phyloP scores from a whole-genome alignment of 371 early-diverging fungal species.

The Chytridium lagenaria region DNA sequence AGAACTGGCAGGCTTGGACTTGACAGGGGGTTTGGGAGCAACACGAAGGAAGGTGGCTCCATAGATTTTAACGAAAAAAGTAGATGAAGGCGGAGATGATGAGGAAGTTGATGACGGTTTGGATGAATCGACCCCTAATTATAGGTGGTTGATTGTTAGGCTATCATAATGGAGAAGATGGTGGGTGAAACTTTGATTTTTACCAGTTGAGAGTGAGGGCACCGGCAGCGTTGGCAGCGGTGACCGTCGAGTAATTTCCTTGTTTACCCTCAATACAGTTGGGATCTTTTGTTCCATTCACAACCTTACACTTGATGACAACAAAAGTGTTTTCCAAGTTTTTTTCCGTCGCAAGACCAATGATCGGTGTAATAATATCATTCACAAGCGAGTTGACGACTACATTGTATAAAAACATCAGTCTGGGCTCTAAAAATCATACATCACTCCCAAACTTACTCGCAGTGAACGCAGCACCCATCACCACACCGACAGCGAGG shows the following conservation, averaged over 20 bases:
- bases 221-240: constrained; percentile 22
- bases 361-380: constrained; percentile 46
- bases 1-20: constrained; percentile 25
- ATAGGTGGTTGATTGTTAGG: background rate
- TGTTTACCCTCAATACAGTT: background rate
- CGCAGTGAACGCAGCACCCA: constrained; percentile 59
- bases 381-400: constrained; percentile 46
- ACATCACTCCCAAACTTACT: background rate
- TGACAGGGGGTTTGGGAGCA: constrained; percentile 18
- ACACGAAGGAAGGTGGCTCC: constrained; percentile 30
- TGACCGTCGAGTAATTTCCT: constrained; percentile 16
- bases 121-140: constrained; percentile 25
- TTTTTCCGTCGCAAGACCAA: constrained; percentile 27
- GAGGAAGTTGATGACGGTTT: constrained; percentile 43
- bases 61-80: constrained; percentile 42
- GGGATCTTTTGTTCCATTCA: background rate
- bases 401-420: background rate
- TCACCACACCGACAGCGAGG: constrained; percentile 51
- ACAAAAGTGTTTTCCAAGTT: constrained; percentile 33
- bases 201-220: constrained; percentile 41
- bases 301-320: constrained; percentile 5
- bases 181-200: background rate
- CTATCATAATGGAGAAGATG: background rate
- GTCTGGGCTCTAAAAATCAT: background rate
- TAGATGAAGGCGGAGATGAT: constrained; percentile 37